These are phyloP conservation scores for Ascoidea rubescens DNA, from an alignment of 805 yeast species.

Conservation along the genomic window DNA sequence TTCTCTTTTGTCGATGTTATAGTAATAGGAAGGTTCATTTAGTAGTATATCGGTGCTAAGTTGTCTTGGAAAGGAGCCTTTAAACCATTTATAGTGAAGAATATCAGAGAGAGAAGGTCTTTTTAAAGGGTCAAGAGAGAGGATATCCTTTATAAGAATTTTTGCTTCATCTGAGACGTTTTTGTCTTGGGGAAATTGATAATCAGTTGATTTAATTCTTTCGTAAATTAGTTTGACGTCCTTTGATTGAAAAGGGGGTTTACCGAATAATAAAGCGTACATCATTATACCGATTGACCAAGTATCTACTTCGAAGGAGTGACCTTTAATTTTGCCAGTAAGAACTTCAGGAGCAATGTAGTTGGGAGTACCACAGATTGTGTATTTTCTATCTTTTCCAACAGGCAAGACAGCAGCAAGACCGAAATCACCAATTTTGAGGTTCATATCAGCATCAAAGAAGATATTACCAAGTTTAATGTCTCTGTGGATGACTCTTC, in stretches of 20 bases:
- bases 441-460: conserved; percentile 85
- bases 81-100: conserved; percentile 76
- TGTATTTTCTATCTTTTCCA: conserved; percentile 63
- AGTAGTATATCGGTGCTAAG: conserved; percentile 51
- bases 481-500: conserved; percentile 92
- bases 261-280: conserved; percentile 83
- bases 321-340: conserved; percentile 78
- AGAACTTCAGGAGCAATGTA: conserved; percentile 97
- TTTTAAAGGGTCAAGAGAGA: conserved; percentile 61
- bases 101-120: conserved; percentile 77
- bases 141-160: conserved; percentile 53
- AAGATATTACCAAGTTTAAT: conserved; percentile 91
- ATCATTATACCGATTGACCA: conserved; percentile 98
- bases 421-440: conserved; percentile 96
- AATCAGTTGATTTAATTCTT: conserved; percentile 75
- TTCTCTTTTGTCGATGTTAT: conserved; percentile 25
- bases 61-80: conserved; percentile 66
- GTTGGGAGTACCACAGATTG: conserved; percentile 98
- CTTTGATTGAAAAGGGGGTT: conserved; percentile 96
- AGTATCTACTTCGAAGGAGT: conserved; percentile 86
- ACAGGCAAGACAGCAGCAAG: conserved; percentile 86
- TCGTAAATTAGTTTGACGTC: conserved; percentile 89
- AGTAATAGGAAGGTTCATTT: conserved; percentile 33
- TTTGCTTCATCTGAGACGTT: conserved; percentile 59
- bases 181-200: conserved; percentile 60